These are phyloP conservation scores for Eruca vesicaria DNA, from an alignment of 441 rosid genomes.

Conservation along the genomic window DNA sequence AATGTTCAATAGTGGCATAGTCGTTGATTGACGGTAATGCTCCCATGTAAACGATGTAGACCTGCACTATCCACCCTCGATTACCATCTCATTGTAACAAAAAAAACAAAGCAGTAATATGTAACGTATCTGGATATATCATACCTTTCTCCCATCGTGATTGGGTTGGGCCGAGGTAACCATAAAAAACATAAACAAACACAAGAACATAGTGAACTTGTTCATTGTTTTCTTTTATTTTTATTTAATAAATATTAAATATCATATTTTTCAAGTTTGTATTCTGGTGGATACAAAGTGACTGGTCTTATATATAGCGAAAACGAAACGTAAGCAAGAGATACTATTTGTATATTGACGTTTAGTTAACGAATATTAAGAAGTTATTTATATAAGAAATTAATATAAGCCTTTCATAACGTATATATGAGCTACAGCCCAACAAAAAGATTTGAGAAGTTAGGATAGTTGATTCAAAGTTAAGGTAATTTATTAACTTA, in stretches of 20 bases:
- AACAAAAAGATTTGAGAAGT: background rate
- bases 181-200: slow-evolving; percentile 11
- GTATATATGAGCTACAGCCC: background rate
- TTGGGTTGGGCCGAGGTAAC: slow-evolving; percentile 9
- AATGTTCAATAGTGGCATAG: background rate
- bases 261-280: background rate
- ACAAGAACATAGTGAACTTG: background rate
- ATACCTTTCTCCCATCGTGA: slow-evolving; percentile 8
- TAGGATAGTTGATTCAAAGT: background rate
- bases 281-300: background rate
- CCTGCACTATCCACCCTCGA: background rate
- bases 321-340: background rate
- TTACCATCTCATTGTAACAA: background rate
- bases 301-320: background rate
- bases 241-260: background rate
- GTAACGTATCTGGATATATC: background rate
- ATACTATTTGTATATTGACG: background rate
- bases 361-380: background rate
- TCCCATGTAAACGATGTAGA: slow-evolving; percentile 19
- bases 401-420: slow-evolving; percentile 5
- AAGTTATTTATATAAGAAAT: background rate
- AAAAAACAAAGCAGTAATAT: background rate
- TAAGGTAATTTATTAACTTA: no score
- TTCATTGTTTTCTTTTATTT: background rate
- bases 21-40: slow-evolving; percentile 7